A percentile compares a stretch with the other conserved stretches of the same genome.
Evolutionary conservation across 1,284 basidiomycete genomes (phyloP).

Genomic region (Melanopsichium pennsylvanicum): DNA sequence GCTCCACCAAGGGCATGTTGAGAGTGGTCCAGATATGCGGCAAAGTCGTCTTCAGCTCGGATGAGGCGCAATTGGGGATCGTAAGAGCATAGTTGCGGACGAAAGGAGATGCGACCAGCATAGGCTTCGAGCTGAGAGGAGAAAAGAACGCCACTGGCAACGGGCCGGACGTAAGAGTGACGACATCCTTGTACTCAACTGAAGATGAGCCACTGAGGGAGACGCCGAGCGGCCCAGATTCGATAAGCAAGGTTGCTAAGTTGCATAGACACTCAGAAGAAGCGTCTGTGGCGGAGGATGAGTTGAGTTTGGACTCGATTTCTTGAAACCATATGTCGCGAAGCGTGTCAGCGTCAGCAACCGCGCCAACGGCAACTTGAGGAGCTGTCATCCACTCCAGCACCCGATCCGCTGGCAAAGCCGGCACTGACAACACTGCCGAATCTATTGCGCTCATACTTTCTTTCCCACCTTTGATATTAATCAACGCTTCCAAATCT

Average conservation of each 20-base stretch:
- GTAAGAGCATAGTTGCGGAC: slow-evolving; percentile 2
- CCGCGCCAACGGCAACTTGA: neutral
- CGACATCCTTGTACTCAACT: neutral
- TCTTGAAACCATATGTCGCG: slow-evolving; percentile 3
- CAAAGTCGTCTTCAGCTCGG: neutral
- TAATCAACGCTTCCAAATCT: slow-evolving; percentile 30
- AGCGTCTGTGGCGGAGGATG: neutral
- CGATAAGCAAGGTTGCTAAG: neutral
- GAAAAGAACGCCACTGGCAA: slow-evolving; percentile 25
- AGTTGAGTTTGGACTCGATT: neutral
- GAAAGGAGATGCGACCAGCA: slow-evolving; percentile 8
- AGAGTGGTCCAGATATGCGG: slow-evolving; percentile 37
- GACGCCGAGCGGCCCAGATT: neutral
- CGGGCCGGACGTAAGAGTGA: neutral
- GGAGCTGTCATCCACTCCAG: slow-evolving; percentile 8
- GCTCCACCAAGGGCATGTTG: neutral
- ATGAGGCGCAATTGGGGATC: neutral
- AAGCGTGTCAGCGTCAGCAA: neutral
- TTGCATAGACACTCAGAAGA: neutral
- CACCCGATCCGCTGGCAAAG: slow-evolving; percentile 13
- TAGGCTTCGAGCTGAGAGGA: neutral
- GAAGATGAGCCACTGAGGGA: neutral
- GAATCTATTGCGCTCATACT: slow-evolving; percentile 4
- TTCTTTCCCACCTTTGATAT: neutral
- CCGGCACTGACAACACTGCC: slow-evolving; percentile 6